Evolutionary conservation across 306 rosid species (phyloP).

Genomic region (Dryas drummondii): DNA sequence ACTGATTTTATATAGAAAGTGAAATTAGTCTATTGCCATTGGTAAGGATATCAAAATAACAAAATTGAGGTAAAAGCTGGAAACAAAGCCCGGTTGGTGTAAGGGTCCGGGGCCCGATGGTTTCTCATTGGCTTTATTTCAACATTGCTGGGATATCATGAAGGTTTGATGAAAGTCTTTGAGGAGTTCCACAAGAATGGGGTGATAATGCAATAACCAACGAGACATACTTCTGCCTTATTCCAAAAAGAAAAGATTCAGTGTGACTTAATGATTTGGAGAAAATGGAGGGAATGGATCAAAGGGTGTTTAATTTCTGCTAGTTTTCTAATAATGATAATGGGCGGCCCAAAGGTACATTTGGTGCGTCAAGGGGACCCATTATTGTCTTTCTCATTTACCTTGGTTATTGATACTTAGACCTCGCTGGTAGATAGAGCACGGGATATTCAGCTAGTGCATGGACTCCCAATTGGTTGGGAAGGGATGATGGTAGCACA

Average conservation of each 20-base stretch:
- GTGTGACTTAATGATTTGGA: not conserved
- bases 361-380: too few relatives aligned
- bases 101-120: not conserved
- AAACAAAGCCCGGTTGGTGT: too few relatives aligned
- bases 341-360: too few relatives aligned
- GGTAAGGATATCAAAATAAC: not conserved
- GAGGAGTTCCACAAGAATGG: not conserved
- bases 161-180: not conserved
- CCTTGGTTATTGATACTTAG: too few relatives aligned
- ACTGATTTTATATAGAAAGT: not conserved
- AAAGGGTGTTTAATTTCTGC: too few relatives aligned
- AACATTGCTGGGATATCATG: not conserved
- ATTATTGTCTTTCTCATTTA: too few relatives aligned
- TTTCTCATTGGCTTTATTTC: not conserved
- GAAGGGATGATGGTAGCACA: too few relatives aligned
- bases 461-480: too few relatives aligned
- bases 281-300: too few relatives aligned
- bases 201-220: constrained; percentile 2
- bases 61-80: not conserved
- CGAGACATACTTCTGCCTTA: not conserved
- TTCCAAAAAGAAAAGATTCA: not conserved
- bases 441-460: too few relatives aligned
- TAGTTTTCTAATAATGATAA: too few relatives aligned
- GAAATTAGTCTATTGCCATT: not conserved
- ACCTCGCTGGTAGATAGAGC: too few relatives aligned